Percentiles rank a stretch among this genome's conserved stretches.
Evolutionary conservation across 2,329 filamentous ascomycete genomes (phyloP).

Genomic region (Dendrostoma leiphaemia): DNA sequence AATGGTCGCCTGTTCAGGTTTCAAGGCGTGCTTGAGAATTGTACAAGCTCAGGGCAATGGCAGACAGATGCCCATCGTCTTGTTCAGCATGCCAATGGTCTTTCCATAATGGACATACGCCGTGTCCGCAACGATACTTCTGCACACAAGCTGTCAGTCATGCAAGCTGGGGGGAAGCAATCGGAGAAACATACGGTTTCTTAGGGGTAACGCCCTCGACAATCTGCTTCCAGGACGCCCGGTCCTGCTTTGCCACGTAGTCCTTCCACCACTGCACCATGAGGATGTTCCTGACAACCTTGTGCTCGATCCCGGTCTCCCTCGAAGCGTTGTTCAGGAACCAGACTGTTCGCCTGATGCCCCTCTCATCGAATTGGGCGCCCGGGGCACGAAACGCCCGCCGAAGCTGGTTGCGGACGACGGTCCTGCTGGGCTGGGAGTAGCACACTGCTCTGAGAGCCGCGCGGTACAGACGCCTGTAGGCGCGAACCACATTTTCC

Average conservation of each 20-base stretch:
- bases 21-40: not conserved
- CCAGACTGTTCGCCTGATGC: conserved; percentile 63
- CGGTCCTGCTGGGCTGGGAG: conserved; percentile 65
- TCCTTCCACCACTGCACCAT: conserved; percentile 4
- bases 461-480: conserved; percentile 67
- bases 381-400: conserved; percentile 54
- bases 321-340: conserved; percentile 66
- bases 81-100: conserved; percentile 72
- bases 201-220: not conserved
- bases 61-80: conserved; percentile 66
- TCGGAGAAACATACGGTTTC: conserved; percentile 20
- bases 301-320: conserved; percentile 68
- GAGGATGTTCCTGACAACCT: conserved; percentile 67
- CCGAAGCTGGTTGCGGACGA: conserved; percentile 58
- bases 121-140: conserved; percentile 22
- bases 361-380: conserved; percentile 45
- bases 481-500: conserved; percentile 58
- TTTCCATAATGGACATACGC: conserved; percentile 63
- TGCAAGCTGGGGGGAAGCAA: conserved; percentile 14
- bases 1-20: not conserved
- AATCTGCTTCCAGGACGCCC: conserved; percentile 4
- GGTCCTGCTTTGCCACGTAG: conserved; percentile 42
- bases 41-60: conserved; percentile 32
- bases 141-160: conserved; percentile 21
- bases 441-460: conserved; percentile 70